Percentiles rank a stretch among this genome's conserved stretches.
Conservation (phyloP, 78 protist species). For the Dictyostelium discoideum region dicty_2.7 NC_007088.5:4733501-4734000, state of each 20-base stretch:
- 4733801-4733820: constrained; percentile 50
- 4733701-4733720: neutral
- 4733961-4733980: neutral
- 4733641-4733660: neutral
- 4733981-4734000: neutral
- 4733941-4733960: neutral
- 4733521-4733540: neutral
- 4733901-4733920: constrained; percentile 17
- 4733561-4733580: neutral
- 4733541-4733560: neutral
- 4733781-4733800: constrained; percentile 27
- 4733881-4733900: constrained; percentile 50
- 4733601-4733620: neutral
- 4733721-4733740: constrained; percentile 41
- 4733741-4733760: constrained; percentile 53
- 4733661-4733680: neutral
- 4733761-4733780: constrained; percentile 6
- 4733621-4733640: neutral
- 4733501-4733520: constrained; percentile 2
- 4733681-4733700: neutral
- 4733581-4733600: neutral
- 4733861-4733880: constrained; percentile 57
- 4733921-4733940: neutral
- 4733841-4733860: constrained; percentile 77
- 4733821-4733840: constrained; percentile 66